Evolutionary conservation across 2,329 filamentous ascomycete genomes (phyloP).

Genomic region (Hawksworthiomyces lignivorus): DNA sequence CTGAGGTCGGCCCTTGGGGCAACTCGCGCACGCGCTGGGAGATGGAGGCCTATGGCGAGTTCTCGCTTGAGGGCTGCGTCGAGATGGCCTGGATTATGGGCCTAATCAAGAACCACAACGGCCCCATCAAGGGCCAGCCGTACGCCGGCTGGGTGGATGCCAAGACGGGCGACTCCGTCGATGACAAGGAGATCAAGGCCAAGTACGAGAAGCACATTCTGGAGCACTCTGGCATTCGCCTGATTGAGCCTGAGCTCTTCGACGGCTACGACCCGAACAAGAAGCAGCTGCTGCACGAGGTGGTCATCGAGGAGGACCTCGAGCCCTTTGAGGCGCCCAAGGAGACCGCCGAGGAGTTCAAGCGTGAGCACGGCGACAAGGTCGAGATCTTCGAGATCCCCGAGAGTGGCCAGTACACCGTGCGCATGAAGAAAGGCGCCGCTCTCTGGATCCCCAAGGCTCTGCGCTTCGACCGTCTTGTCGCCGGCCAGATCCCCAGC

Average conservation of each 20-base stretch:
- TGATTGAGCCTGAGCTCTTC: slow-evolving; percentile 96
- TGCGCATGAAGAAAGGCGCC: slow-evolving; percentile 92
- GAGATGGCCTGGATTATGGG: slow-evolving; percentile 99
- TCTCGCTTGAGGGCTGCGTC: slow-evolving; percentile 94
- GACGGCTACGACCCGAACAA: slow-evolving; percentile 95
- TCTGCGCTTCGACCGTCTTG: slow-evolving; percentile 90
- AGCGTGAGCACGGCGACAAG: slow-evolving; percentile 93
- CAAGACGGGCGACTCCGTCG: slow-evolving; percentile 90
- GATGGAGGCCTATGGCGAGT: slow-evolving; percentile 95
- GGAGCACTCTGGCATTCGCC: slow-evolving; percentile 92
- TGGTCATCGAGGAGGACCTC: slow-evolving; percentile 93
- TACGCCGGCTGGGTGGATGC: slow-evolving; percentile 96
- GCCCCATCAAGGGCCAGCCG: slow-evolving; percentile 86
- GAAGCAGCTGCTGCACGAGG: slow-evolving; percentile 96
- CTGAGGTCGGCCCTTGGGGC: slow-evolving; percentile 95
- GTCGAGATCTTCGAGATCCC: slow-evolving; percentile 94
- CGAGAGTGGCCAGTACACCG: slow-evolving; percentile 87
- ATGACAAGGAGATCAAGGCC: slow-evolving; percentile 94
- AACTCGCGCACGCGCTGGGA: slow-evolving; percentile 98
- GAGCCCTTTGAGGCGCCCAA: slow-evolving; percentile 96
- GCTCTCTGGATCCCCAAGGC: slow-evolving; percentile 95
- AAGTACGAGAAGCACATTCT: slow-evolving; percentile 98
- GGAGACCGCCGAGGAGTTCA: slow-evolving; percentile 96
- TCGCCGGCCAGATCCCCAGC: slow-evolving; percentile 92
- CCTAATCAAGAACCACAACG: slow-evolving; percentile 97